A percentile compares a stretch with the other conserved stretches of the same genome.
Conservation (phyloP, 257 asterid genomes). For the Eucommia ulmoides region DNA sequence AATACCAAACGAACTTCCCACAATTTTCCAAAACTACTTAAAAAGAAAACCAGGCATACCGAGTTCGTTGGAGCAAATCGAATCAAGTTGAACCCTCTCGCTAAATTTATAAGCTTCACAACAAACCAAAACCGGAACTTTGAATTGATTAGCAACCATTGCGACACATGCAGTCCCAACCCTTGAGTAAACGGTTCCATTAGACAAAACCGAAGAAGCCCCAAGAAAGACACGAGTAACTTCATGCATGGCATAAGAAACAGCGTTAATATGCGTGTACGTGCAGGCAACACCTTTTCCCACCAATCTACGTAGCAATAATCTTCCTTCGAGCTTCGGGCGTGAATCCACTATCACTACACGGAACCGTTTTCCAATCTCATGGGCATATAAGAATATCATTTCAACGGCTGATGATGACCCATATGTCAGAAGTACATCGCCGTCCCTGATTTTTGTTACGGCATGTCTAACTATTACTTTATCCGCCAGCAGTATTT, state of each 20-base stretch:
- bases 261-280: constrained; percentile 72
- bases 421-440: constrained; percentile 77
- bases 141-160: constrained; percentile 86
- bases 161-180: constrained; percentile 92
- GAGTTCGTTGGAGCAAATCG: constrained; percentile 83
- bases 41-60: no score
- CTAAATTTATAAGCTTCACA: constrained; percentile 92
- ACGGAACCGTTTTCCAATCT: constrained; percentile 68
- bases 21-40: no score
- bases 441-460: constrained; percentile 72
- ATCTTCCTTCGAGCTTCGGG: constrained; percentile 82
- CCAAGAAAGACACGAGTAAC: constrained; percentile 74
- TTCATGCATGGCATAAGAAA: constrained; percentile 80
- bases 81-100: constrained; percentile 91
- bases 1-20: no score
- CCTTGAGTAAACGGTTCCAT: constrained; percentile 88
- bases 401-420: constrained; percentile 81
- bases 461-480: constrained; percentile 77
- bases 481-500: constrained; percentile 71
- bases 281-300: constrained; percentile 75
- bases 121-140: constrained; percentile 66
- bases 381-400: constrained; percentile 70
- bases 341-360: constrained; percentile 80
- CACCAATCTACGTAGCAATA: constrained; percentile 68
- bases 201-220: constrained; percentile 72